phyloP scores from a whole-genome alignment of 1,284 basidiomycete species.

The Ceratobasidium sp. region DNA sequence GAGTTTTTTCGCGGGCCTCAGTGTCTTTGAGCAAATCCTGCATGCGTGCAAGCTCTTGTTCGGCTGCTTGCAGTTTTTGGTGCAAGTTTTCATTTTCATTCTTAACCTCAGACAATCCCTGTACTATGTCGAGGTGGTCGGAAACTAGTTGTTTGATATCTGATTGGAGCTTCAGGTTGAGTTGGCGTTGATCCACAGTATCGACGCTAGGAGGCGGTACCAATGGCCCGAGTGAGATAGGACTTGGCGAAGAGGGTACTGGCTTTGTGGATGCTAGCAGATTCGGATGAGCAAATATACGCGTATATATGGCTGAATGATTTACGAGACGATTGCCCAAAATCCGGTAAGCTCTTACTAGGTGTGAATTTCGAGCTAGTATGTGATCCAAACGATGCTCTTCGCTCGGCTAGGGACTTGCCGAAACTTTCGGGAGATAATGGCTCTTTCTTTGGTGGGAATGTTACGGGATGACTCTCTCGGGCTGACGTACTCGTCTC shows the following conservation, averaged over 20 bases:
- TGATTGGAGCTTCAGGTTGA: conserved; percentile 14
- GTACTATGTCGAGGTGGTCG: conserved; percentile 2
- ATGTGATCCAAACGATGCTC: background rate
- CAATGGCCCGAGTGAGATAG: background rate
- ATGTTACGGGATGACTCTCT: conserved; percentile 4
- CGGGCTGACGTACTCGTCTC: conserved; percentile 1
- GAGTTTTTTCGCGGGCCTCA: conserved; percentile 20
- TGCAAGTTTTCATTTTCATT: conserved; percentile 10
- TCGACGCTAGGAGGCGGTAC: background rate
- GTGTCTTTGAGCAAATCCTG: conserved; percentile 6
- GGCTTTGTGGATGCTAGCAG: background rate
- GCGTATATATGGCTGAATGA: background rate
- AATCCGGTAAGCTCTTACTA: background rate
- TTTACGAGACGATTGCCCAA: background rate
- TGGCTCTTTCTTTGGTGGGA: conserved; percentile 30
- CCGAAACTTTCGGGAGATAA: conserved; percentile 5
- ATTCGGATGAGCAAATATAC: background rate
- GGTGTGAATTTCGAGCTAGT: background rate
- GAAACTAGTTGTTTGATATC: conserved; percentile 30
- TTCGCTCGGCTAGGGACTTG: background rate
- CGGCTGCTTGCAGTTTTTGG: background rate
- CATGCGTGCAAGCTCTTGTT: conserved; percentile 13
- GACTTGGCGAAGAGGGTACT: background rate
- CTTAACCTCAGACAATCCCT: conserved; percentile 5
- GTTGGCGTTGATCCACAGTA: conserved; percentile 1